Evolutionary conservation across 441 rosid species (phyloP).

Genomic region (Daphne laureola): DNA sequence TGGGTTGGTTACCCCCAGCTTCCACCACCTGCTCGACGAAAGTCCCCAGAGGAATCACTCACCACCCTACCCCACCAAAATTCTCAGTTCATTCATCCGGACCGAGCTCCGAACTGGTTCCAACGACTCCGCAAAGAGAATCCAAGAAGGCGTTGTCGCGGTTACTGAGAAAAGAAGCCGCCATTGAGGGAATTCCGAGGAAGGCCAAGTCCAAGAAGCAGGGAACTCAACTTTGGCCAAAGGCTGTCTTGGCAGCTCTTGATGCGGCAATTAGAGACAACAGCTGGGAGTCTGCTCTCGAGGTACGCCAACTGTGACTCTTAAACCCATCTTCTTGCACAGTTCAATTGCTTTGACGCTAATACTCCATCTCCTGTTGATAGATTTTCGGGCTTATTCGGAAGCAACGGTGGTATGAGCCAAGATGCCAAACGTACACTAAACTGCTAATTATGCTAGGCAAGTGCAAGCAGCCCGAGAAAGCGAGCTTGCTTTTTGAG

Average conservation of each 20-base stretch:
- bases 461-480: conserved; percentile 57
- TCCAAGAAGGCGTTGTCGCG: conserved; percentile 49
- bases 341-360: neutral
- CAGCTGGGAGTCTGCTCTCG: conserved; percentile 61
- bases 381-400: conserved; percentile 73
- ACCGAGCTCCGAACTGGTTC: conserved; percentile 16
- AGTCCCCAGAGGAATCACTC: conserved; percentile 18
- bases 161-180: conserved; percentile 56
- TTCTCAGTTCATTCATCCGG: conserved; percentile 15
- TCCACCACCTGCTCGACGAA: conserved; percentile 29
- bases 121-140: conserved; percentile 29
- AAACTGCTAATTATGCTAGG: conserved; percentile 73
- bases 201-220: conserved; percentile 68
- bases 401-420: conserved; percentile 70
- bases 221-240: conserved; percentile 55
- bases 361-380: conserved; percentile 1
- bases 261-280: conserved; percentile 56
- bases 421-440: conserved; percentile 58
- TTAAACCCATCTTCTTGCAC: neutral
- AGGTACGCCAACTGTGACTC: conserved; percentile 28
- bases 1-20: conserved; percentile 13
- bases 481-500: conserved; percentile 64
- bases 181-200: conserved; percentile 53
- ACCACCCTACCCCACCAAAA: conserved; percentile 2
- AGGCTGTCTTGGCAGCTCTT: conserved; percentile 77